phyloP scores from a whole-genome alignment of 2,329 filamentous ascomycete genomes.

The Chaetomiaceae sp. region DNA sequence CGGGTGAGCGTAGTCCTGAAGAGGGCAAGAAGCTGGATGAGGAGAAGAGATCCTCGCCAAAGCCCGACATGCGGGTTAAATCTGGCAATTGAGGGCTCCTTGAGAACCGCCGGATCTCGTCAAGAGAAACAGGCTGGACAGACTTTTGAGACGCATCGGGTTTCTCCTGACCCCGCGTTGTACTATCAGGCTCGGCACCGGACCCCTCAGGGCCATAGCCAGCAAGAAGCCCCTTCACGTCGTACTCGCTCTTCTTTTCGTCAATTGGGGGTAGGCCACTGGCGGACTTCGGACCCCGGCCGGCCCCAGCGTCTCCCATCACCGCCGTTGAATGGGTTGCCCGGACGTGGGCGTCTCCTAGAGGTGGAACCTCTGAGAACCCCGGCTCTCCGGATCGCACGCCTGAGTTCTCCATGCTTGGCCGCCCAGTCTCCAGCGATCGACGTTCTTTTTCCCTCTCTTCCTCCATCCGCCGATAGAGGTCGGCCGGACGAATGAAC shows the following conservation, averaged over 20 bases:
- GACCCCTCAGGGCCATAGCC: constrained; percentile 21
- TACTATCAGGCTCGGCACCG: neutral
- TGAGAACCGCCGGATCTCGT: constrained; percentile 37
- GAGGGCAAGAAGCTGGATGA: constrained; percentile 28
- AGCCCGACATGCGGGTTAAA: constrained; percentile 55
- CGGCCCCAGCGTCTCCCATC: neutral
- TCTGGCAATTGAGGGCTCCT: constrained; percentile 56
- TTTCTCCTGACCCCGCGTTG: constrained; percentile 7
- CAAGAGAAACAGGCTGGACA: constrained; percentile 13
- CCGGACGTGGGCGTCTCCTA: neutral
- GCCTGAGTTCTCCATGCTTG: constrained; percentile 51
- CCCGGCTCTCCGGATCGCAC: constrained; percentile 5
- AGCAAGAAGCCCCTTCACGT: constrained; percentile 42
- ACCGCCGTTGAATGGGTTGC: constrained; percentile 19
- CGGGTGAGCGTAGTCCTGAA: constrained; percentile 16
- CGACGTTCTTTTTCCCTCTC: constrained; percentile 55
- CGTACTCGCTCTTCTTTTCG: constrained; percentile 57
- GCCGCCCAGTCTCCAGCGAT: constrained; percentile 54
- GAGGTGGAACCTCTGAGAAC: neutral
- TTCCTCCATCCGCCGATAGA: constrained; percentile 68
- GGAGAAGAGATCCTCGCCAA: constrained; percentile 56
- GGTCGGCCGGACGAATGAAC: constrained; percentile 70
- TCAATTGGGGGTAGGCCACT: constrained; percentile 47
- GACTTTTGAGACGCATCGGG: neutral
- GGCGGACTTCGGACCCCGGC: constrained; percentile 35